Conservation (phyloP, 2,329 filamentous ascomycete species). For the Fusarium buharicum region DNA sequence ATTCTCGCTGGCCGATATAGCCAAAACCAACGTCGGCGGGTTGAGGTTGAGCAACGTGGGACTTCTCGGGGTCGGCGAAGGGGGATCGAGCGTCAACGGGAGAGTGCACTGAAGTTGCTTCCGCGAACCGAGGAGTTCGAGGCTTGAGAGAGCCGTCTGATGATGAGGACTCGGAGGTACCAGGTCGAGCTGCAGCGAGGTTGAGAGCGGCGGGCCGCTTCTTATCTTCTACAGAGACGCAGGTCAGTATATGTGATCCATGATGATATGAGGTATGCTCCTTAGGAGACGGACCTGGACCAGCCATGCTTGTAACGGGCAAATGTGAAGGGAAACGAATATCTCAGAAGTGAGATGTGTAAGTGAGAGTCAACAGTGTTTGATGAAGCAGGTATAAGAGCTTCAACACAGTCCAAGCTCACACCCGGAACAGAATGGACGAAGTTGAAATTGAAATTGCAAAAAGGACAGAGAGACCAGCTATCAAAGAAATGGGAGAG, state of each 20-base stretch:
- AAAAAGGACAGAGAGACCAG: slow-evolving; percentile 63
- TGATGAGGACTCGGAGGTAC: slow-evolving; percentile 62
- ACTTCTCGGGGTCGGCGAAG: slow-evolving; percentile 68
- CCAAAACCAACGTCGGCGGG: slow-evolving; percentile 92
- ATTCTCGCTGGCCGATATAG: slow-evolving; percentile 76
- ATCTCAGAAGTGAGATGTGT: slow-evolving; percentile 22
- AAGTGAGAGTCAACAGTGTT: slow-evolving; percentile 21
- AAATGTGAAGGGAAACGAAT: slow-evolving; percentile 19
- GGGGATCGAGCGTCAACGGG: slow-evolving; percentile 72
- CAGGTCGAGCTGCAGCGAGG: slow-evolving; percentile 60
- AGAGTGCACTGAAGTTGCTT: slow-evolving; percentile 82
- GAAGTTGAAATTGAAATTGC: too few species aligned
- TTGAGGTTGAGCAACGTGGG: slow-evolving; percentile 69
- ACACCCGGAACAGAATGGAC: slow-evolving; percentile 46
- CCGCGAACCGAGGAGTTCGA: slow-evolving; percentile 81
- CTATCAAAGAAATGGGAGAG: slow-evolving; percentile 60
- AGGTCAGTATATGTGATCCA: slow-evolving; percentile 39
- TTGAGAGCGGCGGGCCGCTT: slow-evolving; percentile 67
- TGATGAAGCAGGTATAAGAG: slow-evolving; percentile 29
- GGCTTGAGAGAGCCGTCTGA: slow-evolving; percentile 71
- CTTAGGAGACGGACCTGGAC: slow-evolving; percentile 52
- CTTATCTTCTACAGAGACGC: slow-evolving; percentile 58
- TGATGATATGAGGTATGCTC: not conserved
- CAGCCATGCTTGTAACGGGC: slow-evolving; percentile 49
- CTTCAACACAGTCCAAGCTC: slow-evolving; percentile 45